phyloP scores from a whole-genome alignment of 257 asterid species.

The Nicotiana sylvestris region DNA sequence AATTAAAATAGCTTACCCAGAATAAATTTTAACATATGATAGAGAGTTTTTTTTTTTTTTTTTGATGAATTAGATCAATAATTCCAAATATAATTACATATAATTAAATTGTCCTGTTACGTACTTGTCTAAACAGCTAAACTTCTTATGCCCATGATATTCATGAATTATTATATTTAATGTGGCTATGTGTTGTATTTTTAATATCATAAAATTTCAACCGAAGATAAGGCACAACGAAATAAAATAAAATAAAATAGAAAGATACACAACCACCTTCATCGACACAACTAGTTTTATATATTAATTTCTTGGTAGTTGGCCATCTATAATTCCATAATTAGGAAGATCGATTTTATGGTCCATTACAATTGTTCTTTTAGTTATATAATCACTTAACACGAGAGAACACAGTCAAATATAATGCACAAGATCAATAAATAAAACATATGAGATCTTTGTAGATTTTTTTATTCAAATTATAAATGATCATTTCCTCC shows the following conservation, averaged over 20 bases:
- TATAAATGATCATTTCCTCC: no score
- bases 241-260: not conserved
- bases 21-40: no score
- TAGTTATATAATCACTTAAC: no score
- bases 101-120: not conserved
- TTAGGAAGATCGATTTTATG: not conserved
- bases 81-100: not conserved
- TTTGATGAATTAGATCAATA: not conserved
- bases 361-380: no score
- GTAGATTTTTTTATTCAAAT: no score
- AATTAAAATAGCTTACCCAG: not conserved
- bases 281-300: not conserved
- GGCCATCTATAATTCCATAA: not conserved
- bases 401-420: not conserved
- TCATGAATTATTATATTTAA: not conserved
- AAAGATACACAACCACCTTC: not conserved
- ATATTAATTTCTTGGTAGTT: not conserved
- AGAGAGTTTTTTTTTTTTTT: no score
- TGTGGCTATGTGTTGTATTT: not conserved
- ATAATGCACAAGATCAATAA: not conserved
- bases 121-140: not conserved
- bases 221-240: not conserved
- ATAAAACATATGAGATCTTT: not conserved
- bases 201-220: not conserved
- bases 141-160: not conserved